Evolutionary conservation across 257 asterid genomes (phyloP).

Genomic region (Solanum bukasovii): DNA sequence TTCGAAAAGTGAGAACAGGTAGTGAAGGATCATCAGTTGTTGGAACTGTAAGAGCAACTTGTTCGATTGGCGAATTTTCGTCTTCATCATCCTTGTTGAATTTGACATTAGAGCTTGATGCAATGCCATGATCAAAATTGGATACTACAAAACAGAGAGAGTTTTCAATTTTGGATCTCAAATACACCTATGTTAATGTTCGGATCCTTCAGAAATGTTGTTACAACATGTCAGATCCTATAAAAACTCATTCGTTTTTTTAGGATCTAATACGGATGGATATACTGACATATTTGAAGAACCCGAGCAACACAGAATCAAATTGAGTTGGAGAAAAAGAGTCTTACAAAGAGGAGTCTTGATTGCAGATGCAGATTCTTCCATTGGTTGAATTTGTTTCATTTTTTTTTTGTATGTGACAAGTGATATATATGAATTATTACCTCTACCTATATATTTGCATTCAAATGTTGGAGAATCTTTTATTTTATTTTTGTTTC

Average conservation of each 20-base stretch:
- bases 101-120: slow-evolving; percentile 7
- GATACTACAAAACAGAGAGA: slow-evolving; percentile 11
- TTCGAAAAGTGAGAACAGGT: slow-evolving; percentile 75
- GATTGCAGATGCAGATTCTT: slow-evolving; percentile 22
- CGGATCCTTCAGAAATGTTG: neutral
- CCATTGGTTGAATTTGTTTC: slow-evolving; percentile 12
- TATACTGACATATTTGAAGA: neutral
- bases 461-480: neutral
- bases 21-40: slow-evolving; percentile 61
- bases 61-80: slow-evolving; percentile 18
- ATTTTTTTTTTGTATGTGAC: neutral
- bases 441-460: neutral
- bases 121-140: slow-evolving; percentile 2
- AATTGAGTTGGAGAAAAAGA: neutral
- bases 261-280: neutral
- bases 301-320: neutral
- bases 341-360: slow-evolving; percentile 43
- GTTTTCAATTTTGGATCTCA: neutral
- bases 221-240: neutral
- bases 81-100: neutral
- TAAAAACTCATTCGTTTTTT: neutral
- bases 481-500: neutral
- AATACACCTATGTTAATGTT: neutral
- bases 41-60: slow-evolving; percentile 66
- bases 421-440: neutral